Percentiles rank a stretch among this genome's conserved stretches.
phyloP scores from a whole-genome alignment of 805 yeast species.

The Saccharomycodes ludwigii region DNA sequence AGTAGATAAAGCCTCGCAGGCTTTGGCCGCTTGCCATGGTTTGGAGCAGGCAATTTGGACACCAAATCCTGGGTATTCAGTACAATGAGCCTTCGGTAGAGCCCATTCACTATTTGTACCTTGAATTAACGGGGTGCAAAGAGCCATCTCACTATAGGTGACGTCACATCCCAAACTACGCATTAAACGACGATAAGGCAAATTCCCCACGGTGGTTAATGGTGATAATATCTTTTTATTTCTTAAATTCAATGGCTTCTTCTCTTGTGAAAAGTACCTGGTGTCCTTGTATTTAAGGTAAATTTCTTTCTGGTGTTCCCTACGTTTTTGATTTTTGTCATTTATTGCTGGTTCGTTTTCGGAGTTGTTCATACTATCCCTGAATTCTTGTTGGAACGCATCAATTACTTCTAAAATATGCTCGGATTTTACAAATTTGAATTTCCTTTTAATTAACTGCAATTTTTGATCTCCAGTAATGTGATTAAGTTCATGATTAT shows the following conservation, averaged over 20 bases:
- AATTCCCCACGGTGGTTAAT: conserved; percentile 91
- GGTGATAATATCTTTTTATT: conserved; percentile 87
- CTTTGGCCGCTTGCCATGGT: conserved; percentile 88
- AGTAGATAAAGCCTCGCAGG: conserved; percentile 52
- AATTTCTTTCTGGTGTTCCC: conserved; percentile 20
- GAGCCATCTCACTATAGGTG: conserved; percentile 93
- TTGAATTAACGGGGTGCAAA: conserved; percentile 71
- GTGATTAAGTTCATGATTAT: conserved; percentile 52
- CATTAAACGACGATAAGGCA: conserved; percentile 92
- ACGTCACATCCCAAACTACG: conserved; percentile 81
- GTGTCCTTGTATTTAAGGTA: conserved; percentile 51
- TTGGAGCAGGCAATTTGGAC: conserved; percentile 87
- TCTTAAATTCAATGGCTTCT: conserved; percentile 55
- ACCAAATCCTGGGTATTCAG: conserved; percentile 83
- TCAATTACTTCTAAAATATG: conserved; percentile 53
- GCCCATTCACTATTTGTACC: conserved; percentile 98
- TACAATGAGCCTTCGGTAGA: conserved; percentile 71
- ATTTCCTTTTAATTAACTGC: conserved; percentile 36
- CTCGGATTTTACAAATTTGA: conserved; percentile 45
- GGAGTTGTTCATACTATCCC: conserved; percentile 20
- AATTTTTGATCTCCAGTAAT: conserved; percentile 31
- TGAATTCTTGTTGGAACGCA: conserved; percentile 30
- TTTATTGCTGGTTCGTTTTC: conserved; percentile 18
- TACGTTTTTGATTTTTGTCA: conserved; percentile 13
- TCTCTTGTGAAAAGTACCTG: conserved; percentile 67